Percentiles rank a stretch among this genome's conserved stretches.
These are phyloP conservation scores for Aspergillus clavatus DNA, from an alignment of 2,329 filamentous ascomycete genomes.

Conservation along the genomic window DNA sequence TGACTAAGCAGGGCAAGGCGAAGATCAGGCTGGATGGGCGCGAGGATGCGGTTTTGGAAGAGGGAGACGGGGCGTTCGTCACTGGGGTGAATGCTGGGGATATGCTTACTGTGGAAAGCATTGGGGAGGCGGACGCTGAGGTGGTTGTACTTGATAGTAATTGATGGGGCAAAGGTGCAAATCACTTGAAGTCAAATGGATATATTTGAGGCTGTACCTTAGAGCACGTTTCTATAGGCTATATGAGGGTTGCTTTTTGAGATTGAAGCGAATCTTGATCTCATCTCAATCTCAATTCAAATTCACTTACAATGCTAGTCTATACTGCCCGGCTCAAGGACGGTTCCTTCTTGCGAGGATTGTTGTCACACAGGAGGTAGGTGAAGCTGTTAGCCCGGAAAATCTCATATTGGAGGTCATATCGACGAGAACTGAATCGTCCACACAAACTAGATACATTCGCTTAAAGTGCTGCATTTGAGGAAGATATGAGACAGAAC, in stretches of 20 bases:
- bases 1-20: conserved; percentile 69
- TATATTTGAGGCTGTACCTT: background rate
- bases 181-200: background rate
- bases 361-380: too few species aligned
- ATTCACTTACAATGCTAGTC: too few species aligned
- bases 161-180: conserved; percentile 21
- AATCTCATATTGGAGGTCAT: background rate
- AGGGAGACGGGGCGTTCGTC: conserved; percentile 79
- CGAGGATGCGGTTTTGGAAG: conserved; percentile 62
- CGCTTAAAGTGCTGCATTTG: background rate
- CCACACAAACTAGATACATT: background rate
- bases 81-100: conserved; percentile 61
- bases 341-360: too few species aligned
- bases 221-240: too few species aligned
- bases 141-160: conserved; percentile 64
- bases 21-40: conserved; percentile 64
- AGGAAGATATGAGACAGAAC: background rate
- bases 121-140: conserved; percentile 65
- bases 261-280: too few species aligned
- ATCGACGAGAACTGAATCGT: background rate
- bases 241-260: too few species aligned
- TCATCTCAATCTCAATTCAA: too few species aligned
- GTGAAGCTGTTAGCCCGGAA: too few species aligned
- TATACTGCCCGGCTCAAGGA: too few species aligned
- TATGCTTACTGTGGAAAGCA: conserved; percentile 59